Percentiles rank a stretch among this genome's conserved stretches.
phyloP scores from a whole-genome alignment of 257 asterid species.

The Solanum virginianum region DNA sequence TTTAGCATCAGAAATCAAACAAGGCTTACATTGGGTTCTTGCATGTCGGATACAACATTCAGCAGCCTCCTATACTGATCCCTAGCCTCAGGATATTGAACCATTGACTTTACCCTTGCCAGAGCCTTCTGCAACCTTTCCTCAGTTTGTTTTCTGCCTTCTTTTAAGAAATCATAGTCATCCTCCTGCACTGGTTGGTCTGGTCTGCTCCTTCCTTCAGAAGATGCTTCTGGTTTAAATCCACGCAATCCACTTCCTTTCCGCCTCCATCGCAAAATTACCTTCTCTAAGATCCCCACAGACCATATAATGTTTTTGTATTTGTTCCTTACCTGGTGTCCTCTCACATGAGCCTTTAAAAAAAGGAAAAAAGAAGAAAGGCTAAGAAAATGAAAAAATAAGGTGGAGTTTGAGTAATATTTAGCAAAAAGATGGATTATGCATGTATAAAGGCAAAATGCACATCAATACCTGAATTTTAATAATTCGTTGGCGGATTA shows the following conservation, averaged over 20 bases:
- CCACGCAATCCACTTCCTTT: conserved; percentile 85
- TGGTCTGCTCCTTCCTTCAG: conserved; percentile 30
- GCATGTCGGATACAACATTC: conserved; percentile 80
- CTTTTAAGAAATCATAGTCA: conserved; percentile 73
- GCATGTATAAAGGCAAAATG: not conserved
- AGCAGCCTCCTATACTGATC: conserved; percentile 83
- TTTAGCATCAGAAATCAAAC: not conserved
- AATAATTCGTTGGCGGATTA: conserved; percentile 57
- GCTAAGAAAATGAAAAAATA: not conserved
- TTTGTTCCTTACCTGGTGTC: conserved; percentile 92
- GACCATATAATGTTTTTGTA: conserved; percentile 78
- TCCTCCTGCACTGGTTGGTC: conserved; percentile 45
- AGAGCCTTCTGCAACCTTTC: conserved; percentile 75
- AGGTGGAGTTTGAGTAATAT: not conserved
- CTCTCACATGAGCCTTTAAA: conserved; percentile 88
- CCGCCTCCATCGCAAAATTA: conserved; percentile 76
- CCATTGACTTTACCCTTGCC: conserved; percentile 87
- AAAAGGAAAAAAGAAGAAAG: not conserved
- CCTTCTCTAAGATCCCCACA: conserved; percentile 78
- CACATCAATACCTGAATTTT: conserved; percentile 61
- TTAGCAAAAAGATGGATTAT: not conserved
- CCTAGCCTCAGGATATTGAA: conserved; percentile 87
- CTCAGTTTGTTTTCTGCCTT: conserved; percentile 85
- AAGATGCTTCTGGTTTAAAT: conserved; percentile 48
- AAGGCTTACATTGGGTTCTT: conserved; percentile 54